Evolutionary conservation across 2,329 filamentous ascomycete genomes (phyloP).

Genomic region (Malbranchea zuffiana): DNA sequence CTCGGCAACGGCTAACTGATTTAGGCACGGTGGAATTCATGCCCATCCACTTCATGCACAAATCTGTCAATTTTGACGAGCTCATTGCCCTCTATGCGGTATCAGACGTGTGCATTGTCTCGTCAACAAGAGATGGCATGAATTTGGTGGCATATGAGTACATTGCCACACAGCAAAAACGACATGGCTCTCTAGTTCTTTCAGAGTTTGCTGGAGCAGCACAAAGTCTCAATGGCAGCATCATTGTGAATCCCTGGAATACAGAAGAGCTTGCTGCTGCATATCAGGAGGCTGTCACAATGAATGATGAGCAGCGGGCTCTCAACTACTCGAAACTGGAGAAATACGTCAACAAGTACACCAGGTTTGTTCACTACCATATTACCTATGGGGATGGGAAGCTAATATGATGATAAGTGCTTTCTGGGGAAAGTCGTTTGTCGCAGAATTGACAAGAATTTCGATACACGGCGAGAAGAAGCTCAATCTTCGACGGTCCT

Average conservation of each 20-base stretch:
- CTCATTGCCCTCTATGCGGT: conserved; percentile 87
- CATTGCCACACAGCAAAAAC: conserved; percentile 82
- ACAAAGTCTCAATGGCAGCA: conserved; percentile 81
- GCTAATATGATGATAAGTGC: conserved; percentile 42
- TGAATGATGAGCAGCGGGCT: conserved; percentile 78
- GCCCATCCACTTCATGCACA: conserved; percentile 97
- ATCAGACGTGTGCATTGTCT: conserved; percentile 84
- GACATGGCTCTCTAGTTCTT: conserved; percentile 86
- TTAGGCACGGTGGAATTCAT: conserved; percentile 87
- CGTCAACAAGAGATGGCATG: conserved; percentile 96
- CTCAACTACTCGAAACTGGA: conserved; percentile 85
- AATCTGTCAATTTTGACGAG: conserved; percentile 89
- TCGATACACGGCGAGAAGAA: conserved; percentile 43
- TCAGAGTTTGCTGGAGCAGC: conserved; percentile 95
- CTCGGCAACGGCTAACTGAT: conserved; percentile 14
- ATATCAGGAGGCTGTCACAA: conserved; percentile 92
- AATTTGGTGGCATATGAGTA: conserved; percentile 98
- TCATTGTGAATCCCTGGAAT: conserved; percentile 98
- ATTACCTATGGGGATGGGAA: background rate
- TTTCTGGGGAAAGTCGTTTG: conserved; percentile 93
- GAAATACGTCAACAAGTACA: conserved; percentile 95
- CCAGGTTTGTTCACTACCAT: conserved; percentile 43
- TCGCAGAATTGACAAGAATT: conserved; percentile 62
- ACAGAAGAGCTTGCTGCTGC: conserved; percentile 88
- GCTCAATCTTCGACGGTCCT: conserved; percentile 27